Evolutionary conservation across 495 filamentous ascomycete genomes (phyloP), one percentile per base, ranked within the genome.

Genomic region (Patellaria atrata): DNA sequence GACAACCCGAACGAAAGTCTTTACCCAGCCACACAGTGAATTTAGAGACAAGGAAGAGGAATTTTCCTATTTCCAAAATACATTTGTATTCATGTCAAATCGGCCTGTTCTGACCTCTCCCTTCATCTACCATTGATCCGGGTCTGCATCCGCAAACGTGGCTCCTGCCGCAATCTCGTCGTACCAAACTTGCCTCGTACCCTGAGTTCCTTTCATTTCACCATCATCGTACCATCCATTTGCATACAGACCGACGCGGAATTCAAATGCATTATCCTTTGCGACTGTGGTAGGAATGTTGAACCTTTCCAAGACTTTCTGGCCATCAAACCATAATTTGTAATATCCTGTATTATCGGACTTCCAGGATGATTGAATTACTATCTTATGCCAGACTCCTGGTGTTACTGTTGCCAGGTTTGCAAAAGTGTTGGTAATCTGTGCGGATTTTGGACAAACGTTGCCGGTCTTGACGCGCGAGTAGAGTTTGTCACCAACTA

Each of bases 181-280:
- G 43, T 59, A 68, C 63, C 67, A 73, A 11, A 70, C 48, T 43
- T 65, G 55, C 3, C 67, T 45, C 4, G 61, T 64, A 0, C 53
- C 53, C 55, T 71, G 67, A 2, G 48, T 60, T 0, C 67, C 67
- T 38, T 56, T 40, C 40, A 60, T 54, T 11, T 47, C 42, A 1
- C 34, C 40, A 33, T 64, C 52, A 35, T 70, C 68, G 36, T 70
- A 56, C 68, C 68, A 73, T 5, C 57, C 59, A 45, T 70, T 73
- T 0, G 68, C 68, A 48, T 71, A 73, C 6, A 70, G 52, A 1
- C 67, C 68, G 25, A 65, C 63, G 3, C 64, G 54, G 50, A 67
- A 71, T 52, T 70, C 59, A 46, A 71, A 70, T 16, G 41, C 42
- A 5, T 52, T 50, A 14, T 54, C 51, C 38, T 68, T 64, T 4